These are phyloP conservation scores for Botrytis elliptica DNA, from an alignment of 2,329 filamentous ascomycete genomes.

Conservation along the genomic window DNA sequence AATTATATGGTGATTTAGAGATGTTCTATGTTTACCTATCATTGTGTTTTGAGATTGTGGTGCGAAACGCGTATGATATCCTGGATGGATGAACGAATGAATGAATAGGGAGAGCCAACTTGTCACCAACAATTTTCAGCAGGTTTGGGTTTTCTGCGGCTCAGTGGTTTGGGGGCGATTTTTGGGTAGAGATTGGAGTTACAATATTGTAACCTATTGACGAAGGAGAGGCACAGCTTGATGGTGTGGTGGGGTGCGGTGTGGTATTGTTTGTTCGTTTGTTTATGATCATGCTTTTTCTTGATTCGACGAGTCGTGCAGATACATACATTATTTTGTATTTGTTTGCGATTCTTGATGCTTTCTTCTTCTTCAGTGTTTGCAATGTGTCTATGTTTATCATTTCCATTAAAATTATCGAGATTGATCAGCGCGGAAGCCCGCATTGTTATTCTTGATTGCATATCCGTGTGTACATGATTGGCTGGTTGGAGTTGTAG, in stretches of 20 bases:
- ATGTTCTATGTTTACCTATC: not conserved
- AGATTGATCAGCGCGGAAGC: not conserved
- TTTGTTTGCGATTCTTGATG: not conserved
- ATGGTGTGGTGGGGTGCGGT: not conserved
- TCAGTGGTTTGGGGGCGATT: not conserved
- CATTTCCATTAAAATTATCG: not conserved
- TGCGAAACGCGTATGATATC: not conserved
- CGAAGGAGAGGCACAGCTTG: not conserved
- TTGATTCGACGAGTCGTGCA: not conserved
- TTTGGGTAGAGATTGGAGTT: not conserved
- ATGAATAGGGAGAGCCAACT: not conserved
- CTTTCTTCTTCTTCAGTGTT: not conserved
- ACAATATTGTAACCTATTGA: too few species aligned
- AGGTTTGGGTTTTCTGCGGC: not conserved
- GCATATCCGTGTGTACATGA: not conserved
- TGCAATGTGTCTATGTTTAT: not conserved
- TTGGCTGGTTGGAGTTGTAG: not conserved
- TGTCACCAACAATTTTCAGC: constrained; percentile 2
- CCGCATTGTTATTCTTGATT: not conserved
- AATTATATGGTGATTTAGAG: too few species aligned
- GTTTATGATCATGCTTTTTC: not conserved
- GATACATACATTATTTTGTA: not conserved
- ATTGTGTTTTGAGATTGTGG: not conserved
- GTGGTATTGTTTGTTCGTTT: not conserved
- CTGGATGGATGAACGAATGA: not conserved